Conservation (phyloP, 352 stramenopile species). For the Phytopythium kandeliae region DNA sequence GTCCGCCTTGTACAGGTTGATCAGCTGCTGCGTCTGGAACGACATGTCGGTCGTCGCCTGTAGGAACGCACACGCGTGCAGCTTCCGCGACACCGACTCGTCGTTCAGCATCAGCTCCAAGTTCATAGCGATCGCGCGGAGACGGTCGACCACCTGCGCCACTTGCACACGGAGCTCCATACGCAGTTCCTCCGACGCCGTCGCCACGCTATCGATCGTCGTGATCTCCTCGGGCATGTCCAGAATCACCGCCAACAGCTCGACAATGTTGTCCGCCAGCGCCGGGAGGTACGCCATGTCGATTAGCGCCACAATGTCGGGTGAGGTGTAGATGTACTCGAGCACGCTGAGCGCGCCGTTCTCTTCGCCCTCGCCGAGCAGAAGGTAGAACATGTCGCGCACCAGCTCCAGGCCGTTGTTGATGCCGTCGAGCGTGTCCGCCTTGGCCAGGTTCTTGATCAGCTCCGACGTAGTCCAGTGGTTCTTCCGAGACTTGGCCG, state of each 20-base stretch:
- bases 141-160: conserved; percentile 45
- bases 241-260: conserved; percentile 67
- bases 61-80: conserved; percentile 59
- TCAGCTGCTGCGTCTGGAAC: conserved; percentile 67
- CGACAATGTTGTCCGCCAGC: conserved; percentile 61
- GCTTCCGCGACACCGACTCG: conserved; percentile 28
- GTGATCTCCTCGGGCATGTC: conserved; percentile 76
- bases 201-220: conserved; percentile 31
- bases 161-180: conserved; percentile 72
- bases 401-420: conserved; percentile 53
- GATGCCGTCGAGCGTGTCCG: conserved; percentile 51
- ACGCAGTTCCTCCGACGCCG: conserved; percentile 32
- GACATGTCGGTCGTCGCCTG: conserved; percentile 43
- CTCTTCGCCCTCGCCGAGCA: conserved; percentile 53
- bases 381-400: conserved; percentile 60
- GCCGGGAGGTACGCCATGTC: conserved; percentile 55
- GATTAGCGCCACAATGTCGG: conserved; percentile 49
- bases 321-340: conserved; percentile 52
- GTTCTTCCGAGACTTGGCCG: conserved; percentile 38
- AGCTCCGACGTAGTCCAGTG: conserved; percentile 47
- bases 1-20: conserved; percentile 67
- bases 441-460: conserved; percentile 53
- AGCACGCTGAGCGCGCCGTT: conserved; percentile 47
- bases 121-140: conserved; percentile 37
- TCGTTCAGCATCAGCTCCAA: conserved; percentile 62